Conservation (phyloP, 352 stramenopile genomes). For the Phytophthora megakarya region DNA sequence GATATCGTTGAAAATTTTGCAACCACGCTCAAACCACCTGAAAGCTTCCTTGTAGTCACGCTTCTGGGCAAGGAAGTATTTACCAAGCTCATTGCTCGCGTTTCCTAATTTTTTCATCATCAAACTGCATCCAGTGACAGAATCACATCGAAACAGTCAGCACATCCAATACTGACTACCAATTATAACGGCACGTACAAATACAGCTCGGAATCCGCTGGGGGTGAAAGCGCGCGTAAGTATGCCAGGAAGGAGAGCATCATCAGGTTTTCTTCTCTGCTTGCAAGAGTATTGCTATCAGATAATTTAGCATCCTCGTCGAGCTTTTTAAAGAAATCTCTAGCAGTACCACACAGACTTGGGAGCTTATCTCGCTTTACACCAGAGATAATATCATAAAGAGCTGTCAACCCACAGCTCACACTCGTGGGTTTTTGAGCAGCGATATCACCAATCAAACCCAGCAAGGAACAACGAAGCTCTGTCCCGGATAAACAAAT, state of each 20-base stretch:
- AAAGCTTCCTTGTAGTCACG: conserved; percentile 63
- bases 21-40: conserved; percentile 79
- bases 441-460: conserved; percentile 73
- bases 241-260: conserved; percentile 72
- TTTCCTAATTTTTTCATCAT: conserved; percentile 91
- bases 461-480: conserved; percentile 65
- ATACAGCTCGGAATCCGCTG: conserved; percentile 77
- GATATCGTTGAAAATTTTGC: conserved; percentile 80
- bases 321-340: conserved; percentile 19
- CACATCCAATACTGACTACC: conserved; percentile 1
- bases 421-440: conserved; percentile 44
- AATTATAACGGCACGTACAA: conserved; percentile 58
- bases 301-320: conserved; percentile 1
- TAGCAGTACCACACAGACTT: conserved; percentile 10
- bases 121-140: conserved; percentile 44
- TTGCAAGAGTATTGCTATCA: conserved; percentile 9
- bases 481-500: conserved; percentile 57
- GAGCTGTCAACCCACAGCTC: conserved; percentile 21
- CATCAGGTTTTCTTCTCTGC: conserved; percentile 42
- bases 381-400: conserved; percentile 61
- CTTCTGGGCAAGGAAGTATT: conserved; percentile 58
- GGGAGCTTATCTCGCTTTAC: conserved; percentile 39
- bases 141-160: conserved; percentile 15
- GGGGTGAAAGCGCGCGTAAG: conserved; percentile 59
- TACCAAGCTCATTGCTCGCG: conserved; percentile 81